These are phyloP conservation scores for Penicillium rolfsii DNA, from an alignment of 2,329 filamentous ascomycete species.

Conservation along the genomic window DNA sequence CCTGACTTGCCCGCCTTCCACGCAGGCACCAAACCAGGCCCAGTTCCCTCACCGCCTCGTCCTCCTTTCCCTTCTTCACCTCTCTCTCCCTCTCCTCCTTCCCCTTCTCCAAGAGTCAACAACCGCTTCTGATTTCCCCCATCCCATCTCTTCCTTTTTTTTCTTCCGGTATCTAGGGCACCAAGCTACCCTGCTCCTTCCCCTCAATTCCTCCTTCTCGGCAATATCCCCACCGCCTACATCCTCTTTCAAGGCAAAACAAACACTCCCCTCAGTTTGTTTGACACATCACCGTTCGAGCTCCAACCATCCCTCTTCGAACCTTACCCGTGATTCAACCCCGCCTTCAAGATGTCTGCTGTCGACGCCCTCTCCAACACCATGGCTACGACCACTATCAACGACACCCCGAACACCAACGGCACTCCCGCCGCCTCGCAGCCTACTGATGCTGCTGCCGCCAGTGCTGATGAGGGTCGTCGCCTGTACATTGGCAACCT, in stretches of 20 bases:
- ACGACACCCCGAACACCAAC: conserved; percentile 54
- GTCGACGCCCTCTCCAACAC: conserved; percentile 70
- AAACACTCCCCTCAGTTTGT: conserved; percentile 67
- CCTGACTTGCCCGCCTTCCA: not conserved
- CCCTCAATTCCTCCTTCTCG: conserved; percentile 57
- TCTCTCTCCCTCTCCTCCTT: conserved; percentile 14
- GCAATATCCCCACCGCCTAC: conserved; percentile 47
- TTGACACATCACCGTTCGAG: conserved; percentile 41
- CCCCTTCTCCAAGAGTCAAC: conserved; percentile 27
- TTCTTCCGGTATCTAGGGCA: conserved; percentile 70
- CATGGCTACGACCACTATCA: conserved; percentile 68
- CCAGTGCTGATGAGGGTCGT: conserved; percentile 97
- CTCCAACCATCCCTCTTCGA: conserved; percentile 8
- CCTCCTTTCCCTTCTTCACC: conserved; percentile 24
- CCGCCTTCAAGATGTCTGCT: conserved; percentile 72
- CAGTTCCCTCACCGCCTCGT: conserved; percentile 30
- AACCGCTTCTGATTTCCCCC: conserved; percentile 21
- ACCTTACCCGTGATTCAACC: conserved; percentile 25
- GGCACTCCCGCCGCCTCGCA: conserved; percentile 69
- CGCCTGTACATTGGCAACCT: conserved; percentile 99
- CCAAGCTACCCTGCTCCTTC: conserved; percentile 75
- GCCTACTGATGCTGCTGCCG: conserved; percentile 83
- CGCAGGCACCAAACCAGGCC: conserved; percentile 11
- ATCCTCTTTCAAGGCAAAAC: conserved; percentile 22
- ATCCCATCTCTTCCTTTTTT: conserved; percentile 29